Conservation (phyloP, 179 eudicot species). For the Nepenthes alata region DNA sequence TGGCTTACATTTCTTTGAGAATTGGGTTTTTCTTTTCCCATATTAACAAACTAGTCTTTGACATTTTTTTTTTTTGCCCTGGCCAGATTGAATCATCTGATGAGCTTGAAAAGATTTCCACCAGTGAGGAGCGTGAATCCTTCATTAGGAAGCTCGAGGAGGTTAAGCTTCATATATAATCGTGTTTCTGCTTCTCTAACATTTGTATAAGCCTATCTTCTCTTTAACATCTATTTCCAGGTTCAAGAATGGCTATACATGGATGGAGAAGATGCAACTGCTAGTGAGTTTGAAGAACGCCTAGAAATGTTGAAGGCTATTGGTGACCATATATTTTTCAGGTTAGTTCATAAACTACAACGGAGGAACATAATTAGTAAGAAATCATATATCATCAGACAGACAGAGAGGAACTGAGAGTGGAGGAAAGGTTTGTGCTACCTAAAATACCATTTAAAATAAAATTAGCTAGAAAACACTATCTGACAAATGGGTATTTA, state of each 20-base stretch:
- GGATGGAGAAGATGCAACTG: slow-evolving; percentile 96
- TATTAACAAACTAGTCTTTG: not conserved
- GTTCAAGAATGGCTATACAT: slow-evolving; percentile 94
- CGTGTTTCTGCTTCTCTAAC: not conserved
- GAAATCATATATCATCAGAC: not conserved
- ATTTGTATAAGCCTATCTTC: not conserved
- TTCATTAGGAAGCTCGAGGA: slow-evolving; percentile 76
- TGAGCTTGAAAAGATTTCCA: slow-evolving; percentile 51
- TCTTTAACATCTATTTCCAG: slow-evolving; percentile 21
- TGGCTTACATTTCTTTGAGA: not conserved
- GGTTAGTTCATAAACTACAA: slow-evolving; percentile 26
- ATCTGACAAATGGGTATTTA: slow-evolving; percentile 9
- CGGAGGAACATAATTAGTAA: not conserved
- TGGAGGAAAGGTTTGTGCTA: too few relatives aligned
- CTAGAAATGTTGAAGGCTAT: slow-evolving; percentile 71
- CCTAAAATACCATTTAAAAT: too few relatives aligned
- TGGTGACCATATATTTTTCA: slow-evolving; percentile 89
- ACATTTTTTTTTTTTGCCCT: not conserved
- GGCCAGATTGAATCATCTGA: slow-evolving; percentile 62
- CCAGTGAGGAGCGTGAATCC: slow-evolving; percentile 64
- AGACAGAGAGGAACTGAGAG: not conserved
- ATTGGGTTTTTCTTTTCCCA: too few relatives aligned
- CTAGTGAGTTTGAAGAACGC: slow-evolving; percentile 65
- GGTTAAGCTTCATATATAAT: slow-evolving; percentile 20
- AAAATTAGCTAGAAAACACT: not conserved